Evolutionary conservation across 176 grass and related monocot species (phyloP), one percentile per base, ranked within the genome.

Genomic region (Ampelocalamus luodianensis): DNA sequence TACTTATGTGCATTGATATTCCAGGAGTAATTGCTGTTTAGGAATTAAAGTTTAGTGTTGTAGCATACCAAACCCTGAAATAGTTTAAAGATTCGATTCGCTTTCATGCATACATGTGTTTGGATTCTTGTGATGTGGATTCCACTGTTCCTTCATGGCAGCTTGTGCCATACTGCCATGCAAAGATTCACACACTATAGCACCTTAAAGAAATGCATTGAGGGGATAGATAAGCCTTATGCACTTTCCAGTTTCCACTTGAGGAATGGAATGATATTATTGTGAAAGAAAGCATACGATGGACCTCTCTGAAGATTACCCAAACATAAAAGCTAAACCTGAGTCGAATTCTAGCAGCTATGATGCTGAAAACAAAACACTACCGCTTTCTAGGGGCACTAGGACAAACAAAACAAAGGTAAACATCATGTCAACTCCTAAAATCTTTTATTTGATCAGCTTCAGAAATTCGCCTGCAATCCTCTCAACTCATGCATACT

Each of bases 401-500:
- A 45, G 40, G 39, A 72, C 3, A 22, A 45, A 86, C 46, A 45
- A 65, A 48, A 45, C 23, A 46, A 34, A 45, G 9, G 2, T 8
- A 5, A 18, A 1, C 51, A 71, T 45, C 5, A 23, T 54, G 7
- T 10, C 22, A 29, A 38, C 36, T 54, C 66, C 56, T 39, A 8
- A 43, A 29, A 55, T 13, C 36, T 61, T 59, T 73, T 86, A 82
- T 90, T 90, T 68, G 29, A 14, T 67, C 79, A 78, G 48, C 29
- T 26, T 36, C 39, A 22, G 46, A 29, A 2, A 15, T 8, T 36
- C 26, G 10, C 34, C 22, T 60, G 6, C 44, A 2, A 1, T 23
- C 46, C 3, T 71, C 14, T 43, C 37, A 55, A 5, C 56, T 90
- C 83, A 90, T 2, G 60, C 79, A 68, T 90, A 90, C 42, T 86